These are phyloP conservation scores for Xylaria sp. DNA, from an alignment of 2,329 filamentous ascomycete genomes.

Conservation along the genomic window DNA sequence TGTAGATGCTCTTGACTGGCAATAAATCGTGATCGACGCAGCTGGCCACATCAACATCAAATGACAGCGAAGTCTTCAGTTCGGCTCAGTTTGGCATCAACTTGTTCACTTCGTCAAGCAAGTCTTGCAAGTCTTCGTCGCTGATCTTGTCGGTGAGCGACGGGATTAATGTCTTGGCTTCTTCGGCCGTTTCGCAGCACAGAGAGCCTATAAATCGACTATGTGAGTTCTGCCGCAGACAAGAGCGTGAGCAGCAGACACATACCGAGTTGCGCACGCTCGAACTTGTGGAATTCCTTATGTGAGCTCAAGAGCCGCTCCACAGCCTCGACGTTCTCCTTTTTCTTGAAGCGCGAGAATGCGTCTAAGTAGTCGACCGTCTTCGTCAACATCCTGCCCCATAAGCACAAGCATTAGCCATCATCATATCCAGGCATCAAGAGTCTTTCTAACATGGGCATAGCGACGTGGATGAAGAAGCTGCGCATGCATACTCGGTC, in stretches of 20 bases:
- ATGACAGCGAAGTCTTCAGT: not conserved
- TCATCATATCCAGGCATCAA: not conserved
- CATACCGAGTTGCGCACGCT: conserved; percentile 89
- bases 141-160: conserved; percentile 88
- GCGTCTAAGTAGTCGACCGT: conserved; percentile 93
- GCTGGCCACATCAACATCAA: not conserved
- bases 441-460: not conserved
- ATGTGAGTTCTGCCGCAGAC: conserved; percentile 19
- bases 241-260: conserved; percentile 31
- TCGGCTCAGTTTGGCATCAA: conserved; percentile 56
- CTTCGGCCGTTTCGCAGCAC: conserved; percentile 91
- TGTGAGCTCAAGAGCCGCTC: conserved; percentile 85
- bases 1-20: conserved; percentile 6
- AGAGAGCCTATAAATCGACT: conserved; percentile 74
- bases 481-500: conserved; percentile 73
- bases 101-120: conserved; percentile 92
- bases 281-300: conserved; percentile 86
- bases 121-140: conserved; percentile 86
- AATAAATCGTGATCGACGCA: conserved; percentile 9
- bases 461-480: conserved; percentile 6
- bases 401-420: conserved; percentile 21
- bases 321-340: conserved; percentile 94
- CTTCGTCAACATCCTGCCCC: conserved; percentile 77
- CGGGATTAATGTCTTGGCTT: conserved; percentile 95
- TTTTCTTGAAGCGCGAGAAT: conserved; percentile 95